Percentiles rank a stretch among this genome's conserved stretches.
Conservation (phyloP, 2,329 filamentous ascomycete species). For the Sporothrix schenckii region DNA sequence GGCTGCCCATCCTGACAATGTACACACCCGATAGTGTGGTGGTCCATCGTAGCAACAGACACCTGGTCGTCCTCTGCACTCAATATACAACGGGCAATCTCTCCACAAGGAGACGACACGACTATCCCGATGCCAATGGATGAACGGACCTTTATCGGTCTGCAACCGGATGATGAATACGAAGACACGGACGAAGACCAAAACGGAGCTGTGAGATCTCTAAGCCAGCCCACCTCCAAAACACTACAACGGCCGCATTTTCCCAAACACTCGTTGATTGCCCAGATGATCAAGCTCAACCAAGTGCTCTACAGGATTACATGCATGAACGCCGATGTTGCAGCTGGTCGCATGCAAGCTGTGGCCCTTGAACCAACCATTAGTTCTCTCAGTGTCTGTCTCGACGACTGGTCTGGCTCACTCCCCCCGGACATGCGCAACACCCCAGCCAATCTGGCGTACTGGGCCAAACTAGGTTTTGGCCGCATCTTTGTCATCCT, state of each 20-base stretch:
- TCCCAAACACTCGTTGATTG: conserved; percentile 14
- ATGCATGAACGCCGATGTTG: conserved; percentile 8
- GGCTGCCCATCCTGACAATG: not conserved
- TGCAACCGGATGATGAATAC: not conserved
- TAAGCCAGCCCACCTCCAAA: not conserved
- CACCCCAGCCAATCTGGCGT: conserved; percentile 4
- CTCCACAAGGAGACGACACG: not conserved
- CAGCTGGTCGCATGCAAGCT: not conserved
- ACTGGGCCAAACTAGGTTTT: conserved; percentile 5
- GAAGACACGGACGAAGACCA: not conserved
- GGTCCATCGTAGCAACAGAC: conserved; percentile 20
- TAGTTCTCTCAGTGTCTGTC: not conserved
- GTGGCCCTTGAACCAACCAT: not conserved
- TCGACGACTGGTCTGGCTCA: conserved; percentile 2
- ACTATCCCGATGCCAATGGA: conserved; percentile 5
- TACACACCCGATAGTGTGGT: not conserved
- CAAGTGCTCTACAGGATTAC: conserved; percentile 5
- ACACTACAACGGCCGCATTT: not conserved
- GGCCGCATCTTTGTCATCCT: conserved; percentile 20
- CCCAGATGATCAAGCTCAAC: conserved; percentile 21
- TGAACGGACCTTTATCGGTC: not conserved
- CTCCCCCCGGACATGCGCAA: conserved; percentile 14
- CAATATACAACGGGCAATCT: not conserved
- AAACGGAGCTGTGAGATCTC: not conserved
- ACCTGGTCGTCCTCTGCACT: conserved; percentile 21